A percentile compares a stretch with the other conserved stretches of the same genome.
Evolutionary conservation across 768 basidiomycete genomes (phyloP).

Genomic region (Leccinellum luteum): DNA sequence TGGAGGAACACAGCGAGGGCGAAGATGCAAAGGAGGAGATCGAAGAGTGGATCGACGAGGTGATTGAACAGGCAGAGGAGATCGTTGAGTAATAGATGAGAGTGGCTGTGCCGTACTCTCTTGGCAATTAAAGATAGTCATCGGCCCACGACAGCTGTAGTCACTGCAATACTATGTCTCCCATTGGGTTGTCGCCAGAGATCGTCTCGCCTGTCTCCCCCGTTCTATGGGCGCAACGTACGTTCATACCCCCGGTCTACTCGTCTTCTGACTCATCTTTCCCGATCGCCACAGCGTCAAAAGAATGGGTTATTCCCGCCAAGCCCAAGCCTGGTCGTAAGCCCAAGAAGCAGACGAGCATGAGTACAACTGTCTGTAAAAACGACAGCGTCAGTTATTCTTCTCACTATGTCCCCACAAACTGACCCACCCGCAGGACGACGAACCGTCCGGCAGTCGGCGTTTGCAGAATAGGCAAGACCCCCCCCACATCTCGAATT

Average conservation of each 20-base stretch:
- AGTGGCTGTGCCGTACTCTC: conserved; percentile 23
- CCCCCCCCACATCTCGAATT: not conserved
- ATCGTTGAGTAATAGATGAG: conserved; percentile 41
- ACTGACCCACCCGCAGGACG: conserved; percentile 26
- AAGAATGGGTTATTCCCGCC: conserved; percentile 85
- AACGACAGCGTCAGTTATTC: conserved; percentile 48
- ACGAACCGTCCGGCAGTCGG: conserved; percentile 55
- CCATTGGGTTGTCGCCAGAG: conserved; percentile 27
- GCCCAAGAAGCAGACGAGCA: conserved; percentile 65
- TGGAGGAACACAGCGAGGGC: conserved; percentile 34
- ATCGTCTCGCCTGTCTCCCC: conserved; percentile 43
- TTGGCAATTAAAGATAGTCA: not conserved
- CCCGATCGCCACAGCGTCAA: conserved; percentile 57
- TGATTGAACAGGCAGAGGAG: conserved; percentile 86
- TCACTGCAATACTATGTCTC: conserved; percentile 21
- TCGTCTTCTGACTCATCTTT: not conserved
- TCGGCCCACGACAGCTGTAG: not conserved
- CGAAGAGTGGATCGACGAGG: conserved; percentile 91
- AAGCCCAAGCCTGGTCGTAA: conserved; percentile 87
- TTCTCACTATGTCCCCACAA: conserved; percentile 1
- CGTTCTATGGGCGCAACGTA: conserved; percentile 77
- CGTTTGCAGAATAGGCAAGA: conserved; percentile 74
- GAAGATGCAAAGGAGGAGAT: conserved; percentile 80
- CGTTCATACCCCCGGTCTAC: conserved; percentile 8
- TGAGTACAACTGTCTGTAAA: conserved; percentile 28